Evolutionary conservation across 495 filamentous ascomycete species (phyloP).

Genomic region (Chaetomidium leptoderma): DNA sequence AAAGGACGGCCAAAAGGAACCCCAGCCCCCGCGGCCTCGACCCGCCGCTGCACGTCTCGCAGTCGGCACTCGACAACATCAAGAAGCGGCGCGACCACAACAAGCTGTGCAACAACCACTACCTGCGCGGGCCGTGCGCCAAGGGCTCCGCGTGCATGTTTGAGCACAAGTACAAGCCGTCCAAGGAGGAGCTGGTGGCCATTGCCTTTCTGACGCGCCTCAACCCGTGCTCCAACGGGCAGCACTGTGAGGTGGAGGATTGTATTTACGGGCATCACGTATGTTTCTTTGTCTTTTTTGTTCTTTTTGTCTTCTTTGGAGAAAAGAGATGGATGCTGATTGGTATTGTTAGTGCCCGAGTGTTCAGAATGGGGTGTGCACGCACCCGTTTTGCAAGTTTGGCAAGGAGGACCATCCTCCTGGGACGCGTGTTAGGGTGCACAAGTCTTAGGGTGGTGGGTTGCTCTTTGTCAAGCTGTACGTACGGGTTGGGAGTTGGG

Average conservation of each 20-base stretch:
- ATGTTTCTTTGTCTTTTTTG: constrained; percentile 16
- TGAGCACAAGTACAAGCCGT: constrained; percentile 67
- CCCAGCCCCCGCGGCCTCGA: constrained; percentile 51
- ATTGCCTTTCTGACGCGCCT: constrained; percentile 69
- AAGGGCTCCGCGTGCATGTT: constrained; percentile 70
- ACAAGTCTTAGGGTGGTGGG: constrained; percentile 19
- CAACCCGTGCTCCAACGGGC: constrained; percentile 71
- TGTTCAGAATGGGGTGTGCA: constrained; percentile 40
- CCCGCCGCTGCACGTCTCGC: constrained; percentile 44
- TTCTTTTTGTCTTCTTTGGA: background rate
- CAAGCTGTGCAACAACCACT: constrained; percentile 85
- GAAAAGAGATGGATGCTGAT: background rate
- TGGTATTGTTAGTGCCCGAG: constrained; percentile 36
- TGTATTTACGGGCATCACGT: constrained; percentile 82
- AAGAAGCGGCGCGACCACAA: constrained; percentile 70
- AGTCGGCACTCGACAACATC: constrained; percentile 64
- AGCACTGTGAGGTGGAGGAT: constrained; percentile 66
- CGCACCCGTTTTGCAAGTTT: constrained; percentile 46
- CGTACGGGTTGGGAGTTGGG: no score
- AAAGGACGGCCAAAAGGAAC: constrained; percentile 36
- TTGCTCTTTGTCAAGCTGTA: no score
- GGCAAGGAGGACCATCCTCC: constrained; percentile 46
- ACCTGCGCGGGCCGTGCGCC: constrained; percentile 68
- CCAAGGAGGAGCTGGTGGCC: constrained; percentile 59
- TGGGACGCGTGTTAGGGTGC: constrained; percentile 41